Base-by-base conservation (phyloP, 148 eudicot genomes). In the Silene uniflora region DNA sequence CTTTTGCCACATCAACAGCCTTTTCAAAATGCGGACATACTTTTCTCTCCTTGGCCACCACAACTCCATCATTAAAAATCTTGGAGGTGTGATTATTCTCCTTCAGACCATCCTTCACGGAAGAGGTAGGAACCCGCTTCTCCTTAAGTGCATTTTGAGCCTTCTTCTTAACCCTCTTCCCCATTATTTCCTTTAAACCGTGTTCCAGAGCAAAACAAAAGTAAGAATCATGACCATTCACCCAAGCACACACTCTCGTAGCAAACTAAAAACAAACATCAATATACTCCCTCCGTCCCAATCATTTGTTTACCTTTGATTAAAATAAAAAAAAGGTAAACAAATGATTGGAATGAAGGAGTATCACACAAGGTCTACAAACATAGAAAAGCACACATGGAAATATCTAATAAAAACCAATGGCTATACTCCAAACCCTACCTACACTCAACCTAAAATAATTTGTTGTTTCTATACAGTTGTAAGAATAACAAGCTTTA, bases 1-100 rank as follows among this genome's bases (percentile, higher is more conserved):
- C 84, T 56, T 69, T 87, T 13, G 47, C 90, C 72, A 88, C 76
- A 83, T 92, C 81, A 76, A 89, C 73, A 67, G 86, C 91, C 76
- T 85, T 85, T 11, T 88, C 93, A 77, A 92, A 78, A 82, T 95
- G 99, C 60, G 81, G 59, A 80, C 99, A 95, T 0, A 60, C 56
- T 81, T 54, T 85, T 80, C 79, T 88, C 74, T 91, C 91, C 76
- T 78, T 89, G 22, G 44, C 74, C 77, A 29, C 86, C 44, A 83
- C 62, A 78, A 54, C 66, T 60, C 69, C 87, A 77, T 75, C 82
- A 63, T 58, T 80, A 62, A 78, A 58, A 72, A 54, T 64, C 59
- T 83, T 88, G 22, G 71, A 69, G 74, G 21, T 67, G 70, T 67
- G 44, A 66, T 69, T 73, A 14, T 61, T 77, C 56, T 82, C 75